Percentiles rank a stretch among this genome's conserved stretches.
These are phyloP conservation scores for Haematococcus lacustris DNA, from an alignment of 139 green algal species.

Conservation along the genomic window DNA sequence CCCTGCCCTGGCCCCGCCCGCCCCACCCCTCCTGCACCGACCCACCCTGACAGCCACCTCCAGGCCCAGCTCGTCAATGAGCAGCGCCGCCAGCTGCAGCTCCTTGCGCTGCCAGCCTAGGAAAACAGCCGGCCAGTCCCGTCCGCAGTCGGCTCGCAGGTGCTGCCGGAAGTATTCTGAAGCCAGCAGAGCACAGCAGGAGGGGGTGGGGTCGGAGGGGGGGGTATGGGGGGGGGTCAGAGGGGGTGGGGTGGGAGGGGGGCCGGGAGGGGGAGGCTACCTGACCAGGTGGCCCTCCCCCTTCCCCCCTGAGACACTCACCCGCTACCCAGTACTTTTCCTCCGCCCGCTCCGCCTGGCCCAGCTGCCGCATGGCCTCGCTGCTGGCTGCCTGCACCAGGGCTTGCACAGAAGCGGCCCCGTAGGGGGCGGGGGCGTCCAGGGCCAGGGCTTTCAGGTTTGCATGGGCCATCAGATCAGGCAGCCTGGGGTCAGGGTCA, in stretches of 20 bases:
- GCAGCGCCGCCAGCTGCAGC: conserved; percentile 40
- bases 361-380: conserved; percentile 19
- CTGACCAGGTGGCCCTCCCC: background rate
- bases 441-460: conserved; percentile 62
- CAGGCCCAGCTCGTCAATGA: conserved; percentile 57
- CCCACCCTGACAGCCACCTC: conserved; percentile 42
- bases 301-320: conserved; percentile 1
- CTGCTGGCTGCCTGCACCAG: conserved; percentile 6
- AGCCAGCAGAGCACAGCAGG: conserved; percentile 34
- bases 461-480: conserved; percentile 73
- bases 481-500: too few relatives aligned
- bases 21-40: too few relatives aligned
- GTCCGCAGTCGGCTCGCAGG: background rate
- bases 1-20: too few relatives aligned
- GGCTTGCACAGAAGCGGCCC: conserved; percentile 20
- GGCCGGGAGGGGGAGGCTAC: too few relatives aligned
- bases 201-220: background rate
- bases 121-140: conserved; percentile 35
- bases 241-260: too few relatives aligned
- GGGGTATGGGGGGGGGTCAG: too few relatives aligned
- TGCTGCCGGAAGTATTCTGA: conserved; percentile 54
- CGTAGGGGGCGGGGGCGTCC: conserved; percentile 31
- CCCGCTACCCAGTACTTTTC: conserved; percentile 51
- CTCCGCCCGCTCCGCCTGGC: conserved; percentile 38
- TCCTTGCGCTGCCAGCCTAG: conserved; percentile 61